Evolutionary conservation across 495 filamentous ascomycete genomes (phyloP).

Genomic region (Aspergillus leporis): DNA sequence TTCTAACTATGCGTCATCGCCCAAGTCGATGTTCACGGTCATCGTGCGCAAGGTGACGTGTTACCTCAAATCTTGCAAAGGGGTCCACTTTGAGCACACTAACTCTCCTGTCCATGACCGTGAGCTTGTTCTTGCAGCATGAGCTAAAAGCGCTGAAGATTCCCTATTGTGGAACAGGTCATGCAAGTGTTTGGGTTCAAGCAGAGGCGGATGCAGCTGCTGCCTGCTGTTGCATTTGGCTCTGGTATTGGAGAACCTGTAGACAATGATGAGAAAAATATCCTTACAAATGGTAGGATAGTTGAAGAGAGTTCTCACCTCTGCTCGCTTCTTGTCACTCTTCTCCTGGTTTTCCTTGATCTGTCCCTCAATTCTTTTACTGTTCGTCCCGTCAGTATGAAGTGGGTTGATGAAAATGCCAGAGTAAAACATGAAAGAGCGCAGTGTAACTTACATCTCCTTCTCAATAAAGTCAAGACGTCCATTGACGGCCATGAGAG

Average conservation of each 20-base stretch:
- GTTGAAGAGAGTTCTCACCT: slow-evolving; percentile 44
- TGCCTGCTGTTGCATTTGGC: slow-evolving; percentile 40
- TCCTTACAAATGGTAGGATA: neutral
- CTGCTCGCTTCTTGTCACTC: slow-evolving; percentile 76
- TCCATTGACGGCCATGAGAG: slow-evolving; percentile 83
- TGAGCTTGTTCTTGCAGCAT: neutral
- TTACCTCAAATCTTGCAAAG: neutral
- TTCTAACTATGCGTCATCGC: neutral
- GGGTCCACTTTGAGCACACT: neutral
- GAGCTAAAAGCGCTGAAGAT: neutral
- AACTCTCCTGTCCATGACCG: neutral
- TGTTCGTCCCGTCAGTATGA: slow-evolving; percentile 31
- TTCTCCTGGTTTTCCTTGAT: slow-evolving; percentile 79
- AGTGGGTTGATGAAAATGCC: neutral
- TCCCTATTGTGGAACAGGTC: slow-evolving; percentile 1
- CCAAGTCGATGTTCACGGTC: neutral
- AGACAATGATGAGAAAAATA: slow-evolving; percentile 18
- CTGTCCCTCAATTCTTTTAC: slow-evolving; percentile 77
- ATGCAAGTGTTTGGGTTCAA: slow-evolving; percentile 15
- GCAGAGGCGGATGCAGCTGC: slow-evolving; percentile 40
- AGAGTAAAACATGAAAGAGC: neutral
- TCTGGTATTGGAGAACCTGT: slow-evolving; percentile 48
- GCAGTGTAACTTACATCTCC: slow-evolving; percentile 70
- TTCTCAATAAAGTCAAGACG: slow-evolving; percentile 89
- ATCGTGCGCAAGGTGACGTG: neutral